Evolutionary conservation across 371 early-diverging fungal species (phyloP).

Genomic region (Apophysomyces ossiformis): DNA sequence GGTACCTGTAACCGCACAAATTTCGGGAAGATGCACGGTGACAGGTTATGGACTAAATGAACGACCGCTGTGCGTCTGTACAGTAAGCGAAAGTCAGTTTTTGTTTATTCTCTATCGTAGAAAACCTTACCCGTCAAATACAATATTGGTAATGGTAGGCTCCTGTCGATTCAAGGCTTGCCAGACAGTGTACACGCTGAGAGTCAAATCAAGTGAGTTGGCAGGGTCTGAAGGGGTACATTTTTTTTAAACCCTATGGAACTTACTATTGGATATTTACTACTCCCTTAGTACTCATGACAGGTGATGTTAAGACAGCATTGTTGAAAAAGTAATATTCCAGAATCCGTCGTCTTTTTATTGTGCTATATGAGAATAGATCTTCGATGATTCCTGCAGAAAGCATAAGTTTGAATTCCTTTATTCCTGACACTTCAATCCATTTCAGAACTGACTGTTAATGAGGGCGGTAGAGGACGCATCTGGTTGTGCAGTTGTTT

Average conservation of each 20-base stretch:
- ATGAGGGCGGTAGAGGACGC: conserved; percentile 1
- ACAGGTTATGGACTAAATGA: conserved; percentile 48
- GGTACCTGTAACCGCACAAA: conserved; percentile 52
- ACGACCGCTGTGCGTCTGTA: conserved; percentile 56
- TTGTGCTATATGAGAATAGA: conserved; percentile 44
- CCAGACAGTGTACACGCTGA: conserved; percentile 67
- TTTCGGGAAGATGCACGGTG: conserved; percentile 56
- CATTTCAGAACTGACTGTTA: neutral
- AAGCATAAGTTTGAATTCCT: neutral
- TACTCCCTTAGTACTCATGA: conserved; percentile 61
- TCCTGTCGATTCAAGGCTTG: conserved; percentile 61
- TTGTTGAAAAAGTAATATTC: conserved; percentile 50
- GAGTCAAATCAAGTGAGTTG: neutral
- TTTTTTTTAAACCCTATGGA: too few relatives aligned
- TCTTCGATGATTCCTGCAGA: conserved; percentile 44
- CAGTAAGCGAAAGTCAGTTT: conserved; percentile 7
- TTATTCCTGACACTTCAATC: neutral
- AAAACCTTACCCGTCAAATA: conserved; percentile 56
- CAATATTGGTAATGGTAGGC: conserved; percentile 58
- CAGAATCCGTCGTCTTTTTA: conserved; percentile 42
- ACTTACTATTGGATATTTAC: conserved; percentile 59
- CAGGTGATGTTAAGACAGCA: conserved; percentile 52
- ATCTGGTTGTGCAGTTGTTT: conserved; percentile 1
- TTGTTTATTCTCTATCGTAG: neutral
- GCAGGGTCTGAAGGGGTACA: too few relatives aligned